phyloP scores from a whole-genome alignment of 768 basidiomycete genomes.

The Pisolithus albus region DNA sequence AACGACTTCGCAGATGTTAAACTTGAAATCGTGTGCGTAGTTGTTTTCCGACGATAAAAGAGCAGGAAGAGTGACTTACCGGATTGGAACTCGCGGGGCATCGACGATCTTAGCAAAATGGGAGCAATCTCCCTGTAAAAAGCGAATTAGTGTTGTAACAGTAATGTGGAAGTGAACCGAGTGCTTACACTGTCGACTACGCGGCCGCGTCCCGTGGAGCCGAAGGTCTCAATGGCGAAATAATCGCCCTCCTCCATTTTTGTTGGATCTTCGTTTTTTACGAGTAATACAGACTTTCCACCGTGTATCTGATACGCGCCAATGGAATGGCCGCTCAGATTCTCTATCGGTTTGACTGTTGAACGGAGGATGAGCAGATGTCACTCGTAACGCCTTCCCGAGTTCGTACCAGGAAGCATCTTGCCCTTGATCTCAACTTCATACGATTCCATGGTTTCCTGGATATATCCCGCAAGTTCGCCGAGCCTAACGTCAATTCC shows the following conservation, averaged over 20 bases:
- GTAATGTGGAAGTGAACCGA: neutral
- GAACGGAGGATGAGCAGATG: neutral
- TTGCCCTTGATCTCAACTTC: constrained; percentile 92
- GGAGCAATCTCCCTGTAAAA: constrained; percentile 75
- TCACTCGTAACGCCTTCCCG: neutral
- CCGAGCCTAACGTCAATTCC: constrained; percentile 94
- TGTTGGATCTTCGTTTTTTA: constrained; percentile 82
- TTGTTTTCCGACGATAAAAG: neutral
- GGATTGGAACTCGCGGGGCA: constrained; percentile 65
- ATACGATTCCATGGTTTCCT: constrained; percentile 99
- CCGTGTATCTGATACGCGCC: constrained; percentile 89
- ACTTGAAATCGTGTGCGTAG: constrained; percentile 32
- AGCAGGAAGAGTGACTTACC: constrained; percentile 40
- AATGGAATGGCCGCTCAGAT: constrained; percentile 93
- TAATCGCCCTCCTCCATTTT: constrained; percentile 99
- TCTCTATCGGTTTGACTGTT: constrained; percentile 86
- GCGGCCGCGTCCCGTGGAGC: constrained; percentile 87
- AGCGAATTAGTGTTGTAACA: neutral
- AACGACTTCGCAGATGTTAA: constrained; percentile 80
- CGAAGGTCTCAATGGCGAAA: constrained; percentile 98
- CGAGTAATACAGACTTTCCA: constrained; percentile 85
- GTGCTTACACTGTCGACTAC: constrained; percentile 70
- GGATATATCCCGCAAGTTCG: constrained; percentile 85
- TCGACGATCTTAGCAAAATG: constrained; percentile 79
- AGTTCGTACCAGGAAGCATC: constrained; percentile 58